A percentile compares a stretch with the other conserved stretches of the same genome.
These are phyloP conservation scores for Oryza rufipogon DNA, from an alignment of 176 grass and related monocot species.

Conservation along the genomic window DNA sequence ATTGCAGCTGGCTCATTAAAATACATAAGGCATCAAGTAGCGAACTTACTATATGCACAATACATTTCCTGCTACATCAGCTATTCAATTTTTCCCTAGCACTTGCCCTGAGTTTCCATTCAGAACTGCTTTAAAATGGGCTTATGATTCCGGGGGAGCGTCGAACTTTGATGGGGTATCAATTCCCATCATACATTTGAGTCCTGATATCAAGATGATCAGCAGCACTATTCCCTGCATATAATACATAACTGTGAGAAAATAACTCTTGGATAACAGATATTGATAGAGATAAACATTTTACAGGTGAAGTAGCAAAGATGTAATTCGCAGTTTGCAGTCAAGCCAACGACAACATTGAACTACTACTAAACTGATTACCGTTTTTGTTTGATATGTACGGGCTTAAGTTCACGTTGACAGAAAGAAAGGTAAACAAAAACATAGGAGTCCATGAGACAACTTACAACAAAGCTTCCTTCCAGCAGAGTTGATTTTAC, in stretches of 20 bases:
- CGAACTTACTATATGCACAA: constrained; percentile 45
- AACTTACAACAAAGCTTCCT: constrained; percentile 92
- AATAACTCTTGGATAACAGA: constrained; percentile 2
- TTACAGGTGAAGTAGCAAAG: not conserved
- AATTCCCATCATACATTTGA: constrained; percentile 96
- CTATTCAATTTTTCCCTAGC: not conserved
- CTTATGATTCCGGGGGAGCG: constrained; percentile 74
- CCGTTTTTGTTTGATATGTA: not conserved
- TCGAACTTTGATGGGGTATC: constrained; percentile 86
- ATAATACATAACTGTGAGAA: constrained; percentile 16
- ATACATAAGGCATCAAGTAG: constrained; percentile 23
- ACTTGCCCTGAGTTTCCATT: constrained; percentile 13
- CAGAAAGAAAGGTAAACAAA: not conserved
- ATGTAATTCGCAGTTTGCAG: not conserved
- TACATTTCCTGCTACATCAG: constrained; percentile 9
- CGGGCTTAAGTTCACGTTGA: not conserved
- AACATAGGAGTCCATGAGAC: not conserved
- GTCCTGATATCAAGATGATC: constrained; percentile 96
- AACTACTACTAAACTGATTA: not conserved
- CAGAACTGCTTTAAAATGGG: not conserved
- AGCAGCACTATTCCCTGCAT: constrained; percentile 90
- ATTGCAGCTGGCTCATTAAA: constrained; percentile 16
- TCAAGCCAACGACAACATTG: not conserved
- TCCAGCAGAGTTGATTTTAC: constrained; percentile 88
- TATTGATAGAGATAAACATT: not conserved